Base-by-base conservation (phyloP, 257 asterid genomes). In the Ehretia macrophylla region DNA sequence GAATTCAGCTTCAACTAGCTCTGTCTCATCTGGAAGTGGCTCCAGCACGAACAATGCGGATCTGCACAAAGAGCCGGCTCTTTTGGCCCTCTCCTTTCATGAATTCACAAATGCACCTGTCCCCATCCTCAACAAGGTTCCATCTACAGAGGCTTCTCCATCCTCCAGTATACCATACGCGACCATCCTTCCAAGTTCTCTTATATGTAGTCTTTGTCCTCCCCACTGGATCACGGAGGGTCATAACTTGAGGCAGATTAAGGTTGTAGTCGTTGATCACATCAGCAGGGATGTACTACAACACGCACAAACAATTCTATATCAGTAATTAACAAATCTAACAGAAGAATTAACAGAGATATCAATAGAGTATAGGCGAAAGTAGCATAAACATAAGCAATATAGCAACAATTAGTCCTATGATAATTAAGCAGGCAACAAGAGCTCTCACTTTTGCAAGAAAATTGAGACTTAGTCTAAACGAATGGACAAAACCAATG, bases 241-340 rank as follows among this genome's bases (percentile, higher is more conserved):
- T 11, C 17, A 56, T 6, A 1, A 8, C 13, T 14, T 35, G 8
- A 11, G 63, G 63, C 13, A 58, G 32, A 13, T 10, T 11, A 22
- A 58, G 23, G 13, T 56, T 56, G 60, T 56, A 13, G 16, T 42
- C 52, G 23, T 10, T 58, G 5, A 58, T 22, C 4, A 42, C 35
- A 58, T 58, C 57, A 16, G 8, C 0, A 10, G 70, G 70, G 14
- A 56, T 17, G 47, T 18, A 48, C 70, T 65, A 27, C 58, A 55
- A 27, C 35, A 27, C 6, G 35, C 4, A 27, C 35, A 27, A 27
- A 27, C 35, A 27, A 27, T 27, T 27, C 35, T 27, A 27, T 27
- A 6, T 27, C 6, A 27, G 35, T 6, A 27, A 1, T 27, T 27
- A 27, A 27, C n/a, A n/a, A n/a, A n/a, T n/a, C 11, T 32, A 16